Evolutionary conservation across 352 stramenopile species (phyloP).

Genomic region (Phytophthora cactorum): DNA sequence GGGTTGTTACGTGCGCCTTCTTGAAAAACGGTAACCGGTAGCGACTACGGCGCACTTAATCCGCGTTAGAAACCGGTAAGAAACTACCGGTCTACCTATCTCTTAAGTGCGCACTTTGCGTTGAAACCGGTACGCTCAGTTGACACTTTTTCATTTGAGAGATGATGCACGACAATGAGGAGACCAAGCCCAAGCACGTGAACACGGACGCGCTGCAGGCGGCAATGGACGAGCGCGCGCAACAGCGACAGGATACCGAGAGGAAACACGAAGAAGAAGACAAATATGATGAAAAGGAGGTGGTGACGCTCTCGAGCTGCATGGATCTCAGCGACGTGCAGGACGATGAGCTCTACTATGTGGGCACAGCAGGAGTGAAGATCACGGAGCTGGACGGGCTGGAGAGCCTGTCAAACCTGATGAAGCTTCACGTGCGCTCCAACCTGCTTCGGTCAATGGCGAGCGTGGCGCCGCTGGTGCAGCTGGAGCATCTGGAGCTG

Average conservation of each 20-base stretch:
- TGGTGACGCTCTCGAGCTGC: constrained; percentile 70
- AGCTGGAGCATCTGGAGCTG: constrained; percentile 94
- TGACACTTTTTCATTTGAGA: not conserved
- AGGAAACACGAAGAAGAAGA: constrained; percentile 24
- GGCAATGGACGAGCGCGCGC: constrained; percentile 35
- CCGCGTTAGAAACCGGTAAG: not conserved
- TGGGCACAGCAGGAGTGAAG: constrained; percentile 84
- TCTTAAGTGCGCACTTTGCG: not conserved
- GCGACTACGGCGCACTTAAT: no score
- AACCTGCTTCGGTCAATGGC: constrained; percentile 86
- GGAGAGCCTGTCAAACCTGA: constrained; percentile 52
- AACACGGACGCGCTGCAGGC: constrained; percentile 48
- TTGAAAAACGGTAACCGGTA: not conserved
- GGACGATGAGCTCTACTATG: constrained; percentile 86
- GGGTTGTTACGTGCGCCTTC: constrained; percentile 17
- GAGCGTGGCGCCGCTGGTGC: constrained; percentile 61
- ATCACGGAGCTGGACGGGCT: constrained; percentile 70
- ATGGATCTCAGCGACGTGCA: constrained; percentile 61
- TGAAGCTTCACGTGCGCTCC: constrained; percentile 79
- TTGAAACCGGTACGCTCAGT: not conserved
- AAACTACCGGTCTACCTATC: no score
- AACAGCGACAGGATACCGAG: constrained; percentile 14
- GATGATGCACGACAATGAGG: constrained; percentile 16
- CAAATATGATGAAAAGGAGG: constrained; percentile 29
- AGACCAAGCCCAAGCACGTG: constrained; percentile 30